Base-by-base conservation (phyloP, 78 protist species). In the Dictyostelium brefeldianum region DNA sequence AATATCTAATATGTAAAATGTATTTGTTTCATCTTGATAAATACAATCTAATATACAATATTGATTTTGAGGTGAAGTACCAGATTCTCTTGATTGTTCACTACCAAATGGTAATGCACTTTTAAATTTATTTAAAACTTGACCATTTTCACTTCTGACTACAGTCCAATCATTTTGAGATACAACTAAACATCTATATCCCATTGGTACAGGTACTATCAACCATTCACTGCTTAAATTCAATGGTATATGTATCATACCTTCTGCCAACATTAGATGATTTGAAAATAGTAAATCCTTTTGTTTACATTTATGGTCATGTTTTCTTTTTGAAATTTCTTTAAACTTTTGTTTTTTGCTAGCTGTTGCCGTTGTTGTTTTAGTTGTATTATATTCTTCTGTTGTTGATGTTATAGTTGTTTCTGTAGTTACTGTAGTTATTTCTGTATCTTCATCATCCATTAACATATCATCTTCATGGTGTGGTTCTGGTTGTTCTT, bases 231-330 rank as follows among this genome's bases (percentile, higher is more conserved):
- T 48, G 6, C 69, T 70, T 3, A 90, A 62, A 27, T 31, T n/a
- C 4, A 11, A 20, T 59, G 95, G 95, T 12, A 90, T 77, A 43
- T 77, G 59, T 25, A 6, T 22, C 93, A 87, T 87, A 27, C 62
- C 36, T 12, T 87, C 93, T 29, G 93, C 93, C 48, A 87, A 50
- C 93, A 87, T 87, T 62, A 87, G 65, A 87, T 87, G 83, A 77
- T 87, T 87, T 11, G 85, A 77, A 48, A 22, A 64, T 64, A 77
- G 25, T 78, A 29, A 22, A 48, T 77, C 80, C 48, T 62, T 22
- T 59, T 50, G 77, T 2, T 25, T n/a, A 65, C 50, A 14, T 47
- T 80, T 78, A 10, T 87, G 11, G 20, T 77, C 43, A 22, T 84
- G 27, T 47, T 54, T 54, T 29, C 59, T 43, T 74, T 71, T 71